Conservation (phyloP, 768 basidiomycete genomes). For the Boletellus ananas region DNA sequence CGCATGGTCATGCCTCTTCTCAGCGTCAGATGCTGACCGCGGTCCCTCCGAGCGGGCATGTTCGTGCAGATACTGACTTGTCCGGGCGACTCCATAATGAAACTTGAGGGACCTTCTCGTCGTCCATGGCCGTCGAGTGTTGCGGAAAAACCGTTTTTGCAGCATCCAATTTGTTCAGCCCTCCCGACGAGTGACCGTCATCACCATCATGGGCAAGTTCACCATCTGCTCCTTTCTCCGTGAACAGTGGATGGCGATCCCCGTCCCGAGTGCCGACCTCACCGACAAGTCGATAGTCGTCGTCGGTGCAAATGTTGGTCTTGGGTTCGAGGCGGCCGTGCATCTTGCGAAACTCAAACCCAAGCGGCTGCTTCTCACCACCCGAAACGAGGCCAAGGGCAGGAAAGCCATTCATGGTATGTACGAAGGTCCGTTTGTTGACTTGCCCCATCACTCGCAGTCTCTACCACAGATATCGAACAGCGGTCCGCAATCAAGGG, state of each 20-base stretch:
- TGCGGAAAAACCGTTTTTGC: neutral
- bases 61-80: neutral
- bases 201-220: constrained; percentile 22
- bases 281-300: constrained; percentile 25
- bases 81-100: neutral
- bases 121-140: neutral
- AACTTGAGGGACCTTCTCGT: neutral
- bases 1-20: neutral
- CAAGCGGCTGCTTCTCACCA: constrained; percentile 23
- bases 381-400: constrained; percentile 22
- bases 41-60: neutral
- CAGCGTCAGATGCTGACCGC: neutral
- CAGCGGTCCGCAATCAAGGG: constrained; percentile 3
- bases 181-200: neutral
- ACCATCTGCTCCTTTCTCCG: constrained; percentile 16
- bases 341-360: constrained; percentile 25
- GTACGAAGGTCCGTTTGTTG: constrained; percentile 4
- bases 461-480: constrained; percentile 15
- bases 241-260: constrained; percentile 29
- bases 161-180: neutral
- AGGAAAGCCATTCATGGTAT: constrained; percentile 18
- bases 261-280: constrained; percentile 17
- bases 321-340: constrained; percentile 29
- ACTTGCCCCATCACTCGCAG: neutral
- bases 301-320: constrained; percentile 27